Conservation (phyloP, 768 basidiomycete species). For the Amanita jacksonii region DNA sequence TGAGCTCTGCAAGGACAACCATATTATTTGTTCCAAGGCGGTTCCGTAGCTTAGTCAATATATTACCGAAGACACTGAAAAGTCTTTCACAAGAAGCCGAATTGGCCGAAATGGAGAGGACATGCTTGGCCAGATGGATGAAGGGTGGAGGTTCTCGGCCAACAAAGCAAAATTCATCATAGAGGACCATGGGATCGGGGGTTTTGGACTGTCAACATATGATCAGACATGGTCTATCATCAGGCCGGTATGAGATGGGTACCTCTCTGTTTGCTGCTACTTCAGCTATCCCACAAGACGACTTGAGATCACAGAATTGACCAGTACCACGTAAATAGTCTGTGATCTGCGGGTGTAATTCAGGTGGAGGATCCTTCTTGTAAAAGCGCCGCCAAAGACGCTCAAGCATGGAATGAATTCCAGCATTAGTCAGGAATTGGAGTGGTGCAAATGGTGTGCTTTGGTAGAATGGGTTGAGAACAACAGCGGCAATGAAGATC, state of each 20-base stretch:
- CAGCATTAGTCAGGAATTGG: slow-evolving; percentile 11
- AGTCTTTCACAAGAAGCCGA: slow-evolving; percentile 21
- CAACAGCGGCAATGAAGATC: slow-evolving; percentile 19
- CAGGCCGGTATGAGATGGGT: not conserved
- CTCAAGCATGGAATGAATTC: slow-evolving; percentile 8
- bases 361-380: not conserved
- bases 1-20: not conserved
- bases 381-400: slow-evolving; percentile 13
- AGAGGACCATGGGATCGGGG: too few relatives aligned
- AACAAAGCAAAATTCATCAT: too few relatives aligned
- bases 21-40: not conserved
- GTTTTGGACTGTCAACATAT: not conserved
- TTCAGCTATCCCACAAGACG: not conserved
- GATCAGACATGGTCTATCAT: too few relatives aligned
- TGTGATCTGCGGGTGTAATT: slow-evolving; percentile 1
- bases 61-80: slow-evolving; percentile 20
- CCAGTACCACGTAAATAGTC: slow-evolving; percentile 8
- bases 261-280: not conserved
- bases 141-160: not conserved
- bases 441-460: slow-evolving; percentile 10
- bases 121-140: not conserved
- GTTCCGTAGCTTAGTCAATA: not conserved
- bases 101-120: slow-evolving; percentile 19
- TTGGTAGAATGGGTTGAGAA: slow-evolving; percentile 19
- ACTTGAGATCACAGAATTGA: slow-evolving; percentile 2